Conservation (phyloP, 2,329 filamentous ascomycete species). For the Aureobasidium mangrovei region DNA sequence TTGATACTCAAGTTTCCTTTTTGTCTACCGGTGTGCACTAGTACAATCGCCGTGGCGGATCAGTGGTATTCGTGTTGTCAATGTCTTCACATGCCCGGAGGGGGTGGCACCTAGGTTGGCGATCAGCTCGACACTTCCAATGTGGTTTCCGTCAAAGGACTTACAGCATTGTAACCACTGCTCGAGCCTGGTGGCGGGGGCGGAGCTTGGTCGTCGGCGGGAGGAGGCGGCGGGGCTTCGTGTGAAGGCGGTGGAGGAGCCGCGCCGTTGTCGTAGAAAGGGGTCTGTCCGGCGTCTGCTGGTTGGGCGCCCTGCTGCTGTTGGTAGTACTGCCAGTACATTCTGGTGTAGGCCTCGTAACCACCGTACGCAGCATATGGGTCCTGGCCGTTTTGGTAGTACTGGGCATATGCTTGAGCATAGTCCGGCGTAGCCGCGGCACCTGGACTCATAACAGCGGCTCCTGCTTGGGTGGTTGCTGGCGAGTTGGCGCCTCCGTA, state of each 20-base stretch:
- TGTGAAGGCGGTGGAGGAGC: constrained; percentile 25
- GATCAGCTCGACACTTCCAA: constrained; percentile 7
- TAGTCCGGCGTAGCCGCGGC: constrained; percentile 47
- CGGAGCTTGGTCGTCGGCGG: constrained; percentile 24
- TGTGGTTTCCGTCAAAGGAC: constrained; percentile 23
- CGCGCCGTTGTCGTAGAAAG: constrained; percentile 30
- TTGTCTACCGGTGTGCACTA: too few relatives aligned
- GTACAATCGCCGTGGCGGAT: too few relatives aligned
- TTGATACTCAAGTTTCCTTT: too few relatives aligned
- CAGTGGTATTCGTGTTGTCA: not conserved
- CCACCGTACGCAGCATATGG: constrained; percentile 86
- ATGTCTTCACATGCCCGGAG: constrained; percentile 37
- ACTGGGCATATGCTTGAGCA: constrained; percentile 71
- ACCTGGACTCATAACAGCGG: constrained; percentile 22
- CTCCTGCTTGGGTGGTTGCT: constrained; percentile 21
- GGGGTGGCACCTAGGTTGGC: constrained; percentile 39
- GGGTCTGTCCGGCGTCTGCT: not conserved
- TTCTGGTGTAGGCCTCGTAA: constrained; percentile 31
- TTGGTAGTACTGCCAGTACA: constrained; percentile 18
- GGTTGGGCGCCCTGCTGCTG: constrained; percentile 15
- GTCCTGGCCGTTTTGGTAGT: constrained; percentile 53
- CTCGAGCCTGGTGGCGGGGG: constrained; percentile 46
- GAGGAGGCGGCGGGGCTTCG: constrained; percentile 20
- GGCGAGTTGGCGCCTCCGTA: constrained; percentile 19
- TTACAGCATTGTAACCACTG: constrained; percentile 57